Evolutionary conservation across 2,329 filamentous ascomycete species (phyloP).

Genomic region (Epicoccum sorghinum): DNA sequence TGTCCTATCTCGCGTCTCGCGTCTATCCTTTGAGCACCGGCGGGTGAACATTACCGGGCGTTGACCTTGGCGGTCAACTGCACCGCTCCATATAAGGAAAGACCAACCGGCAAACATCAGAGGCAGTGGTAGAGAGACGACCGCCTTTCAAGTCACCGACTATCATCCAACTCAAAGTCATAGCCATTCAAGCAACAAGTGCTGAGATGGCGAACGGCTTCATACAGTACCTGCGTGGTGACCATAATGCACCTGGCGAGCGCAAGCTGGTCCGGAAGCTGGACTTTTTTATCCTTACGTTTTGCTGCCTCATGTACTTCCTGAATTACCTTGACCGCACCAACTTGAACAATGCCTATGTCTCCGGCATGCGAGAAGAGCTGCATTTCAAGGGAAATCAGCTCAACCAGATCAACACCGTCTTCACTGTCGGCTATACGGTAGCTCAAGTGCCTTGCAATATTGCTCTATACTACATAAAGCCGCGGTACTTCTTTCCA

Average conservation of each 20-base stretch:
- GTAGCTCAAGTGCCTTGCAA: conserved; percentile 59
- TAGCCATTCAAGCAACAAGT: not conserved
- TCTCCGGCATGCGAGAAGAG: conserved; percentile 52
- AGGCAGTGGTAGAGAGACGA: not conserved
- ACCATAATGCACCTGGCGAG: conserved; percentile 47
- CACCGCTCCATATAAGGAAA: conserved; percentile 10
- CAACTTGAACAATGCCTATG: conserved; percentile 52
- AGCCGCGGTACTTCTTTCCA: conserved; percentile 68
- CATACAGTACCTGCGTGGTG: conserved; percentile 43
- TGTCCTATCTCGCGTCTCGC: conserved; percentile 20
- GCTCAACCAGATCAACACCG: conserved; percentile 55
- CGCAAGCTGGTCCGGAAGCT: conserved; percentile 61
- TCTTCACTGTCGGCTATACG: conserved; percentile 50
- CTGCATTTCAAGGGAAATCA: conserved; percentile 49
- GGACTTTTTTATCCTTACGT: conserved; percentile 69
- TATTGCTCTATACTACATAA: conserved; percentile 65
- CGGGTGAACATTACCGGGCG: conserved; percentile 17
- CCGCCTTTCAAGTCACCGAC: not conserved
- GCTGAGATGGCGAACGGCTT: conserved; percentile 36
- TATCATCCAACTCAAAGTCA: too few relatives aligned
- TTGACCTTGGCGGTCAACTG: conserved; percentile 4
- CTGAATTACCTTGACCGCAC: conserved; percentile 45
- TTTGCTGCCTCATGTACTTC: conserved; percentile 61
- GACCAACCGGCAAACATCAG: not conserved
- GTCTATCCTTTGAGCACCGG: conserved; percentile 9